Percentiles rank a stretch among this genome's conserved stretches.
Conservation (phyloP, 495 filamentous ascomycete genomes). For the Trichocladium antarcticum region DNA sequence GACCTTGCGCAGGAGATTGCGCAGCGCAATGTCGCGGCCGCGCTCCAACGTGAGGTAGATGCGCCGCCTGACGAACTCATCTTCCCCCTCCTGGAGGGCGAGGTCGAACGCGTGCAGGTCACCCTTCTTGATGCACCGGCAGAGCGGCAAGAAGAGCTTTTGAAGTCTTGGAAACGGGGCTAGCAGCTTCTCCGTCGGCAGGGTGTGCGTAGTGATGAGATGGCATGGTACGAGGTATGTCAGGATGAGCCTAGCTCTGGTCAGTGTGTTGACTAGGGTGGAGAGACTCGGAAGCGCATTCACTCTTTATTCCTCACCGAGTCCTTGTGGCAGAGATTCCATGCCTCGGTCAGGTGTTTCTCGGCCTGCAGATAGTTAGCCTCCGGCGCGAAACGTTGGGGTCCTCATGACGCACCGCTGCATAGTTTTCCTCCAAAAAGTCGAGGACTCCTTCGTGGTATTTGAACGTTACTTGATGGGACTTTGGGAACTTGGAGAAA, state of each 20-base stretch:
- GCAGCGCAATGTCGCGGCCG: conserved; percentile 76
- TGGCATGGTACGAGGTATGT: conserved; percentile 90
- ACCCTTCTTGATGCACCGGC: conserved; percentile 63
- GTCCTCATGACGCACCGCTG: conserved; percentile 38
- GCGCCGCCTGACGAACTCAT: conserved; percentile 84
- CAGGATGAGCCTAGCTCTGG: conserved; percentile 59
- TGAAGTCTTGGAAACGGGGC: conserved; percentile 66
- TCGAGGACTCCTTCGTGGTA: conserved; percentile 85
- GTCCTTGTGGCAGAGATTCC: conserved; percentile 58
- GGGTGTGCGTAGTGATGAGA: conserved; percentile 71
- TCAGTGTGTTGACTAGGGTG: conserved; percentile 3
- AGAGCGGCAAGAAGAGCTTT: conserved; percentile 64
- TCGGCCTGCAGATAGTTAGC: conserved; percentile 52
- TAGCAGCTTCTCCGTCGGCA: conserved; percentile 63
- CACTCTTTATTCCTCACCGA: conserved; percentile 70
- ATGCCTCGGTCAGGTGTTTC: conserved; percentile 64
- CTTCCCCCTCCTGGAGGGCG: conserved; percentile 67
- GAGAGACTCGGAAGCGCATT: conserved; percentile 17
- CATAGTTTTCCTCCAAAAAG: conserved; percentile 89
- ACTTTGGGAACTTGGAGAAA: conserved; percentile 63
- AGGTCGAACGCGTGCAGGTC: conserved; percentile 76
- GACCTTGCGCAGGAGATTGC: conserved; percentile 84
- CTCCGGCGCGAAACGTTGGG: too few species aligned
- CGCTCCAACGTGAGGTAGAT: conserved; percentile 92
- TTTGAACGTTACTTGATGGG: conserved; percentile 90